Evolutionary conservation across 2,329 filamentous ascomycete species (phyloP), one percentile per base, ranked within the genome.

Genomic region (Chalaropsis thielavioides): DNA sequence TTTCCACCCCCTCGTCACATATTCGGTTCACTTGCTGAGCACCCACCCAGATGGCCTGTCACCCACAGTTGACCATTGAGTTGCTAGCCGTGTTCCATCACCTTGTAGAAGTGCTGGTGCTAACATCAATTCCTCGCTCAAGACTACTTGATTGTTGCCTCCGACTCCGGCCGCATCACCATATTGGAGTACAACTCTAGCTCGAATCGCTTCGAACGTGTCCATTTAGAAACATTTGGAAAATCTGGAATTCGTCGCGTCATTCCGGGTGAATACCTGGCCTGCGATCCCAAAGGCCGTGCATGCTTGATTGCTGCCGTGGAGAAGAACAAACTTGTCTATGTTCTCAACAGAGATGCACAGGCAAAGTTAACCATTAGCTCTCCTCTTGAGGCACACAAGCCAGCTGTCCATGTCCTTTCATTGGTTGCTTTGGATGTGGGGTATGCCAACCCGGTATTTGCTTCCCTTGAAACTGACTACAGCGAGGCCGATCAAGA

Each of bases 241-340:
- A 99, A 99, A 76, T 97, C 94, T 7, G 95, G 94, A 44, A 84
- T 97, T 63, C 86, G 95, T 66, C 86, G 94, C 71, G 92, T 97
- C 44, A 84, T 99, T 56, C 94, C 95, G 1, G 94, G 95, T 67
- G 91, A 99, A 75, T 99, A 96, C 72, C 83, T 99, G 35, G 94
- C 92, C 6, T 90, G 90, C 63, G 94, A 99, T 72, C 94, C 94
- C 35, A 96, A 96, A 75, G 94, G 94, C 65, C 85, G 94, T 77
- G 95, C 95, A 64, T 96, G 92, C 73, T 81, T 99, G 73, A 89
- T 97, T 68, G 91, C 94, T 10, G 92, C 92, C 4, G 82, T 92
- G 64, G 95, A 99, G 78, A 99, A 99, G 82, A 99, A 97, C 79
- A 99, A 99, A 79, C 87, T 99, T 65, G 94, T 99, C 70, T 99